Percentiles rank a stretch among this genome's conserved stretches.
Conservation (phyloP, 2,329 filamentous ascomycete species). For the Coniochaeta pulveracea region DNA sequence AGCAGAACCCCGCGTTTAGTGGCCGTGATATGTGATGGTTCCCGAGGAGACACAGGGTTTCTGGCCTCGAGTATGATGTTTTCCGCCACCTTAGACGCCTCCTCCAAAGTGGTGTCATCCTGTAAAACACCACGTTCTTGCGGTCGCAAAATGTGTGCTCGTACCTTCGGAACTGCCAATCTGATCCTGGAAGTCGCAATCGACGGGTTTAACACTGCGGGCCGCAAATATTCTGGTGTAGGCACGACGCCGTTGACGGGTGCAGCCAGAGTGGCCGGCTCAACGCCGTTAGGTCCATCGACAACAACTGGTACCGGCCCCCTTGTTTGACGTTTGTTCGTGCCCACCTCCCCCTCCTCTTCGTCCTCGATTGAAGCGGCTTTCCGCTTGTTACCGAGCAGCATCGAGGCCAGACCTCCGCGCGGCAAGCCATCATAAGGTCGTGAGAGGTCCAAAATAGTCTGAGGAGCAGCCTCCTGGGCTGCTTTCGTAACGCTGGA, state of each 20-base stretch:
- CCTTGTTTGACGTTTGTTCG: constrained; percentile 40
- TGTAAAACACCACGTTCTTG: constrained; percentile 56
- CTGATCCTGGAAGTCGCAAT: constrained; percentile 75
- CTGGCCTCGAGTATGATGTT: constrained; percentile 78
- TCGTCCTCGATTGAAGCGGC: constrained; percentile 62
- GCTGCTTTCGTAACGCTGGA: constrained; percentile 52
- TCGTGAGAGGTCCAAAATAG: constrained; percentile 80
- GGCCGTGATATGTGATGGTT: constrained; percentile 75
- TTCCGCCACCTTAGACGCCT: constrained; percentile 51
- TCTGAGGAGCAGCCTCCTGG: constrained; percentile 65
- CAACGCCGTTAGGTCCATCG: constrained; percentile 66
- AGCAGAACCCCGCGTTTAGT: constrained; percentile 69
- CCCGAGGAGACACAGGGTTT: constrained; percentile 66
- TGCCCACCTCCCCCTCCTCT: constrained; percentile 58
- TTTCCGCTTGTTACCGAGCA: constrained; percentile 90
- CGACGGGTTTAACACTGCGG: constrained; percentile 74
- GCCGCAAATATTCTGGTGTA: constrained; percentile 76
- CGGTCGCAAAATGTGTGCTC: constrained; percentile 71
- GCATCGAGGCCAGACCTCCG: constrained; percentile 73
- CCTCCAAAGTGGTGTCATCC: constrained; percentile 41
- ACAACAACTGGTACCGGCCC: constrained; percentile 65
- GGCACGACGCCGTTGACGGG: constrained; percentile 48
- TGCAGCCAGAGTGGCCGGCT: constrained; percentile 58
- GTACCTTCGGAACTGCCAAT: constrained; percentile 76
- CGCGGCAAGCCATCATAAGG: constrained; percentile 88